phyloP scores from a whole-genome alignment of 495 filamentous ascomycete species.

The Xylaria longipes region DNA sequence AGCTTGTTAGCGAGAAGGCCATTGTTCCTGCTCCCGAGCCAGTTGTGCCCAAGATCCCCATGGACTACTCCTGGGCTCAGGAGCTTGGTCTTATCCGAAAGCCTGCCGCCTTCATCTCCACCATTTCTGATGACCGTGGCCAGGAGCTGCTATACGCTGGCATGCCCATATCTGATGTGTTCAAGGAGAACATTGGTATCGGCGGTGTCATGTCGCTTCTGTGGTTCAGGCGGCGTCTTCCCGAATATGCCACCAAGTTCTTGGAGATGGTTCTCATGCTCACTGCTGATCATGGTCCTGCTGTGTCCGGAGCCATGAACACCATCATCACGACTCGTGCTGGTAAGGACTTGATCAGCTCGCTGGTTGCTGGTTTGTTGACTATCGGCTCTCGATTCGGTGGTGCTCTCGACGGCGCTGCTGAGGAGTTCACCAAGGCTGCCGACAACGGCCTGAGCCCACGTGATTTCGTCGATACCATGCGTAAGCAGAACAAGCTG shows the following conservation, averaged over 20 bases:
- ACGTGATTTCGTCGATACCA: constrained; percentile 97
- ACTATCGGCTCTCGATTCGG: constrained; percentile 98
- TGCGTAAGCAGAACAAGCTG: constrained; percentile 99
- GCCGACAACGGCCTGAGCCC: constrained; percentile 98
- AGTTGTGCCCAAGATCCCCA: constrained; percentile 96
- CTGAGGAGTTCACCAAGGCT: constrained; percentile 97
- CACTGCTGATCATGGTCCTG: constrained; percentile 97
- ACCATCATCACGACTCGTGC: constrained; percentile 99
- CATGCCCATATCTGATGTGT: constrained; percentile 99
- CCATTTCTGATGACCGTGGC: constrained; percentile 99
- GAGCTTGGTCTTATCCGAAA: constrained; percentile 99
- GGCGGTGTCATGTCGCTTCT: constrained; percentile 99
- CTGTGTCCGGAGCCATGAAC: constrained; percentile 99
- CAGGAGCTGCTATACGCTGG: constrained; percentile 98
- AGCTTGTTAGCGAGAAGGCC: constrained; percentile 79
- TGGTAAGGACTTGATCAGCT: constrained; percentile 96
- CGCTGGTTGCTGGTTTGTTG: constrained; percentile 93
- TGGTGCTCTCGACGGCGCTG: constrained; percentile 96
- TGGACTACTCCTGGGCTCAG: constrained; percentile 99
- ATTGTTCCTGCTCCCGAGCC: constrained; percentile 89
- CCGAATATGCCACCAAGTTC: constrained; percentile 96
- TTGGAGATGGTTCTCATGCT: constrained; percentile 99
- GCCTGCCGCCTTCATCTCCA: constrained; percentile 99
- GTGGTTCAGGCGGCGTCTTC: constrained; percentile 99
- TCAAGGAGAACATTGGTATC: constrained; percentile 98